Percentiles rank a stretch among this genome's conserved stretches.
Evolutionary conservation across 1,139 yeast genomes (phyloP).

Genomic region (Pichia cactophila): DNA sequence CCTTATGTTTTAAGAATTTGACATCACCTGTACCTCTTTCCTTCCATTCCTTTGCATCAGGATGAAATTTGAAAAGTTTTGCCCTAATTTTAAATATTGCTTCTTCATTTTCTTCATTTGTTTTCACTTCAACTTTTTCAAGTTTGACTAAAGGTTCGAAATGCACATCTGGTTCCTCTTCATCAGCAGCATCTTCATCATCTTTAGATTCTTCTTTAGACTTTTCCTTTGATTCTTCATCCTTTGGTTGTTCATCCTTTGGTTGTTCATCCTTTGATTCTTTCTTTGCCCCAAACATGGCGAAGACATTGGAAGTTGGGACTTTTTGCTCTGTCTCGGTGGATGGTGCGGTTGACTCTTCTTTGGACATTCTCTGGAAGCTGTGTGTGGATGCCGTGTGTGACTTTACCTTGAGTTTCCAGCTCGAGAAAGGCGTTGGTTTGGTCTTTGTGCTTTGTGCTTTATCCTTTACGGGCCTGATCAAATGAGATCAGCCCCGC

Average conservation of each 20-base stretch:
- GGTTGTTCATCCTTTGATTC: slow-evolving; percentile 25
- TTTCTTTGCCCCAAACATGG: slow-evolving; percentile 79
- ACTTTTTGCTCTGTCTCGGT: slow-evolving; percentile 34
- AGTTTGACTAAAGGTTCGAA: slow-evolving; percentile 94
- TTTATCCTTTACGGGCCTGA: too few species aligned
- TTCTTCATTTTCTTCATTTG: slow-evolving; percentile 95
- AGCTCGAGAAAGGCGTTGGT: not conserved
- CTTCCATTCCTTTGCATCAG: slow-evolving; percentile 84
- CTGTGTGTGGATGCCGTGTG: not conserved
- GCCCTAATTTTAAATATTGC: slow-evolving; percentile 86
- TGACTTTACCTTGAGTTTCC: too few species aligned
- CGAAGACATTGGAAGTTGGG: slow-evolving; percentile 73
- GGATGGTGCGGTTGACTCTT: slow-evolving; percentile 5
- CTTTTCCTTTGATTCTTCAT: slow-evolving; percentile 23
- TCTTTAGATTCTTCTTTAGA: slow-evolving; percentile 26
- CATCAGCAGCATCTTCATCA: slow-evolving; percentile 54
- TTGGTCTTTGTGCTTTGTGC: too few species aligned
- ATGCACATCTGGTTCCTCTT: slow-evolving; percentile 90
- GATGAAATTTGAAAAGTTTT: slow-evolving; percentile 83
- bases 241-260: slow-evolving; percentile 28
- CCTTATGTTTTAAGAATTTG: slow-evolving; percentile 85
- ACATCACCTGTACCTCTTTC: slow-evolving; percentile 99
- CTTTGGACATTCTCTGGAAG: slow-evolving; percentile 10
- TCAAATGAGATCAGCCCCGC: too few species aligned
- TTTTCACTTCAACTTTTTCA: slow-evolving; percentile 93